Conservation (phyloP, 2,329 filamentous ascomycete species). For the Sporothrix sp. region DNA sequence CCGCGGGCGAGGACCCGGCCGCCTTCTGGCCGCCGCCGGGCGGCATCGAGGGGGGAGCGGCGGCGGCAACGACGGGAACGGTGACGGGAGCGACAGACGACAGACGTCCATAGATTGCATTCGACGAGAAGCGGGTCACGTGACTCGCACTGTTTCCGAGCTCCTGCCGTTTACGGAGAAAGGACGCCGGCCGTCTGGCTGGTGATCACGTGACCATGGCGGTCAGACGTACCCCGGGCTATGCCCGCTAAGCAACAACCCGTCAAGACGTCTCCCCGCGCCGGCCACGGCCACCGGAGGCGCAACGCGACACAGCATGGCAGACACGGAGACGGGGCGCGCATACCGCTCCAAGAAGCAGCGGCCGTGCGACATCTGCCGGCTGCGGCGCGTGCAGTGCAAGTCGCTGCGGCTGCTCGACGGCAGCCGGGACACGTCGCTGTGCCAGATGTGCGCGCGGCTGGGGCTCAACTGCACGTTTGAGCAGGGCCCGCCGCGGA, state of each 20-base stretch:
- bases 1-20: conserved; percentile 20
- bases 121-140: too few species aligned
- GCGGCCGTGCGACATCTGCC: conserved; percentile 4
- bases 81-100: not conserved
- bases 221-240: too few species aligned
- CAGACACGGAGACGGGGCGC: not conserved
- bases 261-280: too few species aligned
- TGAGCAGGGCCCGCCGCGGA: not conserved
- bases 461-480: conserved; percentile 1
- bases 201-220: too few species aligned
- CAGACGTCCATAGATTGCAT: too few species aligned
- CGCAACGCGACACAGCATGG: too few species aligned
- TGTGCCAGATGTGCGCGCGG: conserved; percentile 1
- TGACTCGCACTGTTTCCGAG: too few species aligned
- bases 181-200: too few species aligned
- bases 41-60: conserved; percentile 1
- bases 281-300: too few species aligned
- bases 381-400: conserved; percentile 1
- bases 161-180: too few species aligned
- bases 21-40: conserved; percentile 14
- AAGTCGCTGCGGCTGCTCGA: not conserved
- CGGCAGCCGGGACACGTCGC: not conserved
- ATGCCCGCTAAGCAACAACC: too few species aligned
- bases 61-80: not conserved
- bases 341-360: conserved; percentile 6